A percentile compares a stretch with the other conserved stretches of the same genome.
These are phyloP conservation scores for Alloascoidea africana DNA, from an alignment of 805 yeast genomes.

Conservation along the genomic window DNA sequence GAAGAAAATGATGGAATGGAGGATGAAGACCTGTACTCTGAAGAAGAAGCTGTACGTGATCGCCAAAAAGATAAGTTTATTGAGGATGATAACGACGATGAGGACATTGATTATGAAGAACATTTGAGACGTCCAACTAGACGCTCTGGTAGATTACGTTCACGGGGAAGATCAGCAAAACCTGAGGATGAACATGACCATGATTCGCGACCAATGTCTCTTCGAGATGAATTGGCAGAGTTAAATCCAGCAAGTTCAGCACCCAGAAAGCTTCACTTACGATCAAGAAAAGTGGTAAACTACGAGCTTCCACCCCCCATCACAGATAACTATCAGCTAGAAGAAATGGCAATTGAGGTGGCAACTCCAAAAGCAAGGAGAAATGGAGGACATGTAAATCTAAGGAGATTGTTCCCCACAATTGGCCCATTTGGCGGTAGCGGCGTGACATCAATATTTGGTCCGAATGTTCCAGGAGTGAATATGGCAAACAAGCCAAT, in stretches of 20 bases:
- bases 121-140: conserved; percentile 7
- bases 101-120: conserved; percentile 9
- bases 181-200: conserved; percentile 13
- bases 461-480: conserved; percentile 39
- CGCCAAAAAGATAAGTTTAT: neutral
- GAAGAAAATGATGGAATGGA: conserved; percentile 9
- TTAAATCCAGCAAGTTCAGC: conserved; percentile 48
- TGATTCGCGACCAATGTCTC: conserved; percentile 16
- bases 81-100: conserved; percentile 9
- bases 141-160: conserved; percentile 7
- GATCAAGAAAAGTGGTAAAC: conserved; percentile 61
- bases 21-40: conserved; percentile 7
- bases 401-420: conserved; percentile 75
- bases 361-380: conserved; percentile 21
- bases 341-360: conserved; percentile 14
- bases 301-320: conserved; percentile 79
- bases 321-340: conserved; percentile 17
- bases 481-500: conserved; percentile 22
- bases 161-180: conserved; percentile 11
- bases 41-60: conserved; percentile 7
- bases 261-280: conserved; percentile 21
- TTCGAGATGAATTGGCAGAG: conserved; percentile 54
- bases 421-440: conserved; percentile 98
- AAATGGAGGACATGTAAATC: conserved; percentile 22
- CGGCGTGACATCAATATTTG: conserved; percentile 76